Percentiles rank a stretch among this genome's conserved stretches.
These are phyloP conservation scores for Backusella mclennaniae DNA, from an alignment of 192 early-diverging fungal species.

Conservation along the genomic window DNA sequence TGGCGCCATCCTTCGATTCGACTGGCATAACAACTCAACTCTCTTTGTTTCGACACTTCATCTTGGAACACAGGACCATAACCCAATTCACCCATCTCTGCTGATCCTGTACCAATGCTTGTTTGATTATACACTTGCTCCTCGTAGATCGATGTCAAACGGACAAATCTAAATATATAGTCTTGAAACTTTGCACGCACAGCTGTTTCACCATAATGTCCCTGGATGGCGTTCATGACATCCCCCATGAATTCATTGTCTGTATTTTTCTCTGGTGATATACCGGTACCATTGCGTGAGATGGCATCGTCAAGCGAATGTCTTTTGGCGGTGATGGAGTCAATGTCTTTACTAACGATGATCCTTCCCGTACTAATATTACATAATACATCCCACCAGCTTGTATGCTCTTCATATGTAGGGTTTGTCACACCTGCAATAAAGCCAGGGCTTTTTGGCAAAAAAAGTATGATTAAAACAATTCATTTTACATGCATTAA, in stretches of 20 bases:
- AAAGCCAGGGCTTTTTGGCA: conserved; percentile 67
- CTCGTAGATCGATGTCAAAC: conserved; percentile 76
- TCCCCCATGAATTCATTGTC: conserved; percentile 61
- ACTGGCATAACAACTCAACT: conserved; percentile 66
- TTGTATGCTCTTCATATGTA: conserved; percentile 85
- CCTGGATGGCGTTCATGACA: conserved; percentile 67
- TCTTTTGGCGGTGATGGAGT: conserved; percentile 11
- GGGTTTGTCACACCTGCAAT: conserved; percentile 98
- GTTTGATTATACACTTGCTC: conserved; percentile 61
- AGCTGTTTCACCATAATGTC: conserved; percentile 81
- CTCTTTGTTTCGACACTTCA: conserved; percentile 60
- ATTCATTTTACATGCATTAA: neutral
- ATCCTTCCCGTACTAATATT: conserved; percentile 93
- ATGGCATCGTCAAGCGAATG: conserved; percentile 15
- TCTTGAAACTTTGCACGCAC: conserved; percentile 87
- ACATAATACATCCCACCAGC: conserved; percentile 95
- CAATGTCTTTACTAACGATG: conserved; percentile 75
- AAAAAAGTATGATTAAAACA: conserved; percentile 14
- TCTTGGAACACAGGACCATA: conserved; percentile 72
- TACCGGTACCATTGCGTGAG: neutral
- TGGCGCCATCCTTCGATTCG: conserved; percentile 87
- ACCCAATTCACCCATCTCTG: conserved; percentile 48
- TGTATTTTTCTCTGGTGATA: conserved; percentile 10
- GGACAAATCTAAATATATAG: conserved; percentile 81
- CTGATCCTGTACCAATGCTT: conserved; percentile 55